Base-by-base conservation (phyloP, 148 eudicot genomes). In the Vaccinium darrowii region DNA sequence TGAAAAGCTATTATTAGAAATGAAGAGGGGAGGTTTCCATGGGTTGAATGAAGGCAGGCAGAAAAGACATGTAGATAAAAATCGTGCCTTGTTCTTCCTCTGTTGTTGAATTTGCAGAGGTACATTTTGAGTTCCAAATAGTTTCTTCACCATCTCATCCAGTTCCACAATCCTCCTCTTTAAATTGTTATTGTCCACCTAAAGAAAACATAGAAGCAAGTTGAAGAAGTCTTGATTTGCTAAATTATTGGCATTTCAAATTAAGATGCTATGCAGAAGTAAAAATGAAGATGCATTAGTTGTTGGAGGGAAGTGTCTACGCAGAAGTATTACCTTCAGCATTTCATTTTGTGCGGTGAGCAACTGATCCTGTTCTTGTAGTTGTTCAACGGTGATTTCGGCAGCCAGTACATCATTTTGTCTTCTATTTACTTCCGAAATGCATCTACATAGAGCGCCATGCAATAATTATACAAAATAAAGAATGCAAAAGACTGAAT, bases 311-410 rank as follows among this genome's bases (percentile, higher is more conserved):
- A 71, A 78, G 52, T 33, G 82, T 7, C 9, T 36, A 19, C 23
- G 4, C 33, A 53, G 65, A 25, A 49, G 8, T 16, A 76, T 57
- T 62, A 91, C 93, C 92, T 93, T 93, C 54, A 93, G 81, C 93
- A 93, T 88, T 76, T 93, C 91, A 87, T 93, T 93, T 84, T 91
- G 92, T 54, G 93, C 88, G 16, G 84, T 84, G 77, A 93, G 86
- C 87, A 91, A 85, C 89, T 91, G 93, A 81, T 86, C 95, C 14
- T 92, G 88, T 75, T 90, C 91, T 82, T 87, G 87, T 63, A 90
- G 75, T 79, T 91, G 92, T 85, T 90, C 92, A 27, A 93, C 67
- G 12, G 85, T 86, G 82, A 93, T 80, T 82, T 89, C 87, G 43
- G 79, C 77, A 43, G 89, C 86, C 47, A 93, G 85, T 8, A 85